Evolutionary conservation across 352 stramenopile species (phyloP).

Genomic region (Globisporangium echinulatum): DNA sequence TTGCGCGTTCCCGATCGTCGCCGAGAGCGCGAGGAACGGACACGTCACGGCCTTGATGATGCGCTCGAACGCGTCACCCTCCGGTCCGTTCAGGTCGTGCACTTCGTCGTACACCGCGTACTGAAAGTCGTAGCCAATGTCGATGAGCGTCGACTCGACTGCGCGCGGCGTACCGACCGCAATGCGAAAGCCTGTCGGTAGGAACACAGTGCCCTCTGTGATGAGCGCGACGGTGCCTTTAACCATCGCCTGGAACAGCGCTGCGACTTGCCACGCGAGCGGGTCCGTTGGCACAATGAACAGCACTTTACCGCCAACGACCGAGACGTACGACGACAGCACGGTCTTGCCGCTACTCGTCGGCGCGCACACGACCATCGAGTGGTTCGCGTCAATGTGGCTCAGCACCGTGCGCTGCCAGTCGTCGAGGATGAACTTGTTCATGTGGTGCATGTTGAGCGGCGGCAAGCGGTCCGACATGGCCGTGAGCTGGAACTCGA

Average conservation of each 20-base stretch:
- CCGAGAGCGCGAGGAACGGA: slow-evolving; percentile 96
- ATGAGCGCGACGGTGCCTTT: slow-evolving; percentile 95
- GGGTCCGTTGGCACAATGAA: slow-evolving; percentile 95
- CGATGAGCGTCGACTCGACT: slow-evolving; percentile 90
- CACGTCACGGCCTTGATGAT: slow-evolving; percentile 94
- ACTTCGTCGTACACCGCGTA: slow-evolving; percentile 99
- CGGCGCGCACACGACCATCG: slow-evolving; percentile 96
- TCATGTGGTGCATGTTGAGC: slow-evolving; percentile 89
- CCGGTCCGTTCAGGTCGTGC: slow-evolving; percentile 95
- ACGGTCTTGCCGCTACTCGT: slow-evolving; percentile 97
- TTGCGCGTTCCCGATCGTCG: slow-evolving; percentile 96
- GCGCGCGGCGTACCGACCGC: slow-evolving; percentile 95
- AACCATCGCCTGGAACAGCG: slow-evolving; percentile 97
- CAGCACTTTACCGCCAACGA: slow-evolving; percentile 73
- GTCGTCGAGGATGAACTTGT: slow-evolving; percentile 93
- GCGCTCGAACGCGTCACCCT: slow-evolving; percentile 95
- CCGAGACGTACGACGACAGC: slow-evolving; percentile 79
- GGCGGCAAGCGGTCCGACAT: slow-evolving; percentile 82
- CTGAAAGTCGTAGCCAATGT: slow-evolving; percentile 92
- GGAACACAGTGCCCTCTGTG: slow-evolving; percentile 87
- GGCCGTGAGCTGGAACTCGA: slow-evolving; percentile 83
- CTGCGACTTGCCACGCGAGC: slow-evolving; percentile 97
- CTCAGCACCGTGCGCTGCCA: slow-evolving; percentile 96
- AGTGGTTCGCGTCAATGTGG: slow-evolving; percentile 94
- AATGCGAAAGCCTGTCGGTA: slow-evolving; percentile 81